A percentile compares a stretch with the other conserved stretches of the same genome.
Conservation (phyloP, 1,284 basidiomycete genomes). For the Malassezia yamatoensis region DNA sequence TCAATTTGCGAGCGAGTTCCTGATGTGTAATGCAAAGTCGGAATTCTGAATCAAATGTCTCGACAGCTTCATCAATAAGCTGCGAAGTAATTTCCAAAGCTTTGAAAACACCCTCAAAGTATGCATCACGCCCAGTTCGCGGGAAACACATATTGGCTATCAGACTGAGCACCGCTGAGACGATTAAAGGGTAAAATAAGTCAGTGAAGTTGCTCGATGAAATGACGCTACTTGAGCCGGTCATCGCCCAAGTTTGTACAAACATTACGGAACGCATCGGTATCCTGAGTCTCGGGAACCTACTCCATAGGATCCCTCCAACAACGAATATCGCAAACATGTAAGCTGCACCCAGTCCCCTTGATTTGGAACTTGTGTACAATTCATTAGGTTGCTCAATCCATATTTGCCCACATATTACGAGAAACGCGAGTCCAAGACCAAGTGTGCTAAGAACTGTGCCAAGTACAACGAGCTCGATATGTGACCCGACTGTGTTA, state of each 20-base stretch:
- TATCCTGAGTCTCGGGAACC: slow-evolving; percentile 27
- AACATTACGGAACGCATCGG: slow-evolving; percentile 28
- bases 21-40: neutral
- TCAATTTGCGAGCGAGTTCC: neutral
- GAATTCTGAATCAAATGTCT: slow-evolving; percentile 23
- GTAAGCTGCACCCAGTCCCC: slow-evolving; percentile 27
- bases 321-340: slow-evolving; percentile 27
- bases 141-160: slow-evolving; percentile 28
- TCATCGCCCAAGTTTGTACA: slow-evolving; percentile 26
- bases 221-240: slow-evolving; percentile 20
- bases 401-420: slow-evolving; percentile 27
- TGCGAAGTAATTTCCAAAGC: neutral
- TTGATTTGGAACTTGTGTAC: slow-evolving; percentile 19
- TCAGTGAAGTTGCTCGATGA: slow-evolving; percentile 24
- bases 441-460: slow-evolving; percentile 22
- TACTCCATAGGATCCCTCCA: slow-evolving; percentile 21
- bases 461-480: slow-evolving; percentile 27
- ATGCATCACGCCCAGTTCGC: slow-evolving; percentile 20
- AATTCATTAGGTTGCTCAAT: slow-evolving; percentile 20
- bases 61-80: slow-evolving; percentile 20
- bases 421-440: slow-evolving; percentile 21
- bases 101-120: neutral
- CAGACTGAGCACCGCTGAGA: slow-evolving; percentile 24
- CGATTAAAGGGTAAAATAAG: slow-evolving; percentile 28
- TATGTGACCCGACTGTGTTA: slow-evolving; percentile 25